Base-by-base conservation (phyloP, 2,329 filamentous ascomycete species). In the Aspergillus ibericus region DNA sequence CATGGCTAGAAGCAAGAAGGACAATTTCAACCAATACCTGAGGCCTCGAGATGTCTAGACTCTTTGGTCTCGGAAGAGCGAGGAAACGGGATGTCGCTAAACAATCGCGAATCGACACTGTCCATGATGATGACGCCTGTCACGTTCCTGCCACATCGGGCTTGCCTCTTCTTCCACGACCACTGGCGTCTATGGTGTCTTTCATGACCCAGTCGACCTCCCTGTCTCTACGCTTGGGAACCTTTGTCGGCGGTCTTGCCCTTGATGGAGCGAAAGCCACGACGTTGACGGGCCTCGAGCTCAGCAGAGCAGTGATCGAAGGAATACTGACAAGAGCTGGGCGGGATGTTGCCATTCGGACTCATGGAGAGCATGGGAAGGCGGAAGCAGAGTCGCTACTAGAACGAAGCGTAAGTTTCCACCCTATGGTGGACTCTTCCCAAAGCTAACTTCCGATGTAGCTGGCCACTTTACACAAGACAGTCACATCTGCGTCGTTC, bases 361-460 rank as follows among this genome's bases (percentile, higher is more conserved):
- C 71, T 64, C 80, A 83, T 35, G 81, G 88, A 29, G 72, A 74
- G 34, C 70, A 74, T 70, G 74, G 75, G 7, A 70, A 74, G 61
- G 63, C 65, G 55, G 71, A 79, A 62, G 77, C 79, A 15, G 79
- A 80, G 60, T 75, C 75, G 29, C 62, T 80, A 20, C 66, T 81
- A 32, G 78, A 80, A 61, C 69, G 74, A 64, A 80, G 78, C 67
- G 78, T 81, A 72, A 59, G 76, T 69, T 22, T 7, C 34, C 12
- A 47, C 35, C 22, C 15, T 53, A 2, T 44, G 25, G 38, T 47
- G 56, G 12, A 34, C 49, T 54, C 9, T 8, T 53, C n/a, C n/a
- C 46, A 40, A 32, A 32, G 40, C 51, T 67, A 20, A 66, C 51
- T 52, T 22, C 27, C 36, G 46, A 58, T 66, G 66, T 61, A 80